These are phyloP conservation scores for Fusarium paranaense DNA, from an alignment of 2,329 filamentous ascomycete genomes.

Conservation along the genomic window DNA sequence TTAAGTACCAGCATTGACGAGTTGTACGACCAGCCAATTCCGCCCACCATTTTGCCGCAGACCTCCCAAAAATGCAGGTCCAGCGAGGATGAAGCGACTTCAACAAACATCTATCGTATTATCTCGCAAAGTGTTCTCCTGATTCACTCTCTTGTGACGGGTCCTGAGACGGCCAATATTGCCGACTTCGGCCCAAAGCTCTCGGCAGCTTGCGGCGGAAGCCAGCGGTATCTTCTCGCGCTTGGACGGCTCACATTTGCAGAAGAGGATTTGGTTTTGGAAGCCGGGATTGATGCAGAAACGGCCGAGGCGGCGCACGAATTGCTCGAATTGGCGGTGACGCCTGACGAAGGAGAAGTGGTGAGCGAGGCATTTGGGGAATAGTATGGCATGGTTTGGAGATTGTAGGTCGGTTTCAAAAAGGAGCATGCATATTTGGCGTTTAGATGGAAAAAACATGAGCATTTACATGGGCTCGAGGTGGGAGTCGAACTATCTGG, in stretches of 20 bases:
- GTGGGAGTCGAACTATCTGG: neutral
- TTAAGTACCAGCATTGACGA: constrained; percentile 75
- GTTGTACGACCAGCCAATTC: constrained; percentile 70
- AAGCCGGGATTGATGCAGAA: constrained; percentile 80
- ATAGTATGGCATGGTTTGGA: constrained; percentile 26
- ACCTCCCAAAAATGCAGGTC: constrained; percentile 16
- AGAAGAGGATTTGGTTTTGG: constrained; percentile 80
- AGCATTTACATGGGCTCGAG: neutral
- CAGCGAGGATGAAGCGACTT: constrained; percentile 31
- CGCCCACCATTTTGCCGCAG: constrained; percentile 52
- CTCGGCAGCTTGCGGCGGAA: constrained; percentile 74
- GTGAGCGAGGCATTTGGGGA: constrained; percentile 56
- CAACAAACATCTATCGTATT: constrained; percentile 54
- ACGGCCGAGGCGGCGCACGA: constrained; percentile 85
- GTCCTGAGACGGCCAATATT: constrained; percentile 56
- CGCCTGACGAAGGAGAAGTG: constrained; percentile 73
- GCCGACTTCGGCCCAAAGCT: constrained; percentile 79
- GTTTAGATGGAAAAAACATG: constrained; percentile 21
- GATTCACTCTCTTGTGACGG: constrained; percentile 65
- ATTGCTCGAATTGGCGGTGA: constrained; percentile 83
- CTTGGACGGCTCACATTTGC: constrained; percentile 88
- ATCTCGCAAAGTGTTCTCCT: constrained; percentile 62
- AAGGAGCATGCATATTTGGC: constrained; percentile 12
- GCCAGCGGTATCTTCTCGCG: constrained; percentile 84
- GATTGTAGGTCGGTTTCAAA: neutral